Evolutionary conservation across 2,329 filamentous ascomycete species (phyloP).

Genomic region (Drechslerella coelobrocha): DNA sequence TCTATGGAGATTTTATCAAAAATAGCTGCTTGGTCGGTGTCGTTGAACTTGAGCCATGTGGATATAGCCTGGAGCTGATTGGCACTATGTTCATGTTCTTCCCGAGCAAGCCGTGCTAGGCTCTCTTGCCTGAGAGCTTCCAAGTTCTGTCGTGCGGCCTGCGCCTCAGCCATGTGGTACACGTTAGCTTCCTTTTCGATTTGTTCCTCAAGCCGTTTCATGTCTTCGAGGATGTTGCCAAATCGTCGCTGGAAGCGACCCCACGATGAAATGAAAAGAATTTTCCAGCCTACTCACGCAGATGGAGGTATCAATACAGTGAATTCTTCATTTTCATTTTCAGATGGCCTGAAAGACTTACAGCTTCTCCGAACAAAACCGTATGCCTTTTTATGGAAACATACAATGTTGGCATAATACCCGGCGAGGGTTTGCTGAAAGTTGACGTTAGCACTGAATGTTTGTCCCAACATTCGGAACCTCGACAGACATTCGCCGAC

Average conservation of each 20-base stretch:
- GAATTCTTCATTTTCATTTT: neutral
- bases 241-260: slow-evolving; percentile 58
- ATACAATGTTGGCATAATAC: slow-evolving; percentile 62
- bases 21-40: slow-evolving; percentile 56
- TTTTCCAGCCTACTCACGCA: slow-evolving; percentile 56
- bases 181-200: slow-evolving; percentile 58
- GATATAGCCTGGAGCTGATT: slow-evolving; percentile 55
- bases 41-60: slow-evolving; percentile 56
- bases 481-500: slow-evolving; percentile 59
- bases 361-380: slow-evolving; percentile 58
- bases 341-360: neutral
- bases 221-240: slow-evolving; percentile 56
- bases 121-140: slow-evolving; percentile 54
- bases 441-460: slow-evolving; percentile 56
- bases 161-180: slow-evolving; percentile 54
- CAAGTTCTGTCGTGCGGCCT: slow-evolving; percentile 53
- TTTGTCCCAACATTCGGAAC: slow-evolving; percentile 57
- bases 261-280: slow-evolving; percentile 58
- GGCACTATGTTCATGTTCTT: slow-evolving; percentile 53
- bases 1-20: slow-evolving; percentile 55
- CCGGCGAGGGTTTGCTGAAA: slow-evolving; percentile 60
- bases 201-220: slow-evolving; percentile 56
- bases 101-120: slow-evolving; percentile 46
- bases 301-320: neutral
- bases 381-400: slow-evolving; percentile 62